phyloP scores from a whole-genome alignment of 305 asterid genomes.

The Plantago lanceolata region DNA sequence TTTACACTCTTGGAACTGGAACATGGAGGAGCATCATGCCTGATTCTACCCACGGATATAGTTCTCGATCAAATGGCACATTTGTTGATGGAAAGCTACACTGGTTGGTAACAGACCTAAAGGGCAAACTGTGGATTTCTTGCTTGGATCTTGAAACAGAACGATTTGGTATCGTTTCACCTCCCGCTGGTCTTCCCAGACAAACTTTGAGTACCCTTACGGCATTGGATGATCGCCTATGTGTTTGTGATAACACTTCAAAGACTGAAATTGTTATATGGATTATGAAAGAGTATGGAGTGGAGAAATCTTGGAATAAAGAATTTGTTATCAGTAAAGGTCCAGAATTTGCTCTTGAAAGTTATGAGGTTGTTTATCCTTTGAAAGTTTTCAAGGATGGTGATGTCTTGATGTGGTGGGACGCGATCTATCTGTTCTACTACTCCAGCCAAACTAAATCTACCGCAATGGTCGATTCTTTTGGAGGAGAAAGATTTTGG shows the following conservation, averaged over 20 bases:
- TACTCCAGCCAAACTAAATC: constrained; percentile 19
- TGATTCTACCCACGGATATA: constrained; percentile 14
- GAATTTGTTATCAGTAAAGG: constrained; percentile 25
- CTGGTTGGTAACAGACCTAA: constrained; percentile 34
- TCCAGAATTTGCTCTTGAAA: constrained; percentile 1
- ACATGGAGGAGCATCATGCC: constrained; percentile 33
- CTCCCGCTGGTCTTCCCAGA: constrained; percentile 22
- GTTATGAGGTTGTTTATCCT: constrained; percentile 23
- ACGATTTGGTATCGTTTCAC: constrained; percentile 23
- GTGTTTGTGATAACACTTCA: constrained; percentile 34
- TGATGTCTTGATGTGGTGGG: constrained; percentile 36
- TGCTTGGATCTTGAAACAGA: constrained; percentile 41
- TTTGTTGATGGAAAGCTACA: constrained; percentile 39
- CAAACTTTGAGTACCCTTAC: constrained; percentile 14
- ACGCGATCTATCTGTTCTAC: constrained; percentile 10
- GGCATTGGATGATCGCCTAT: constrained; percentile 21
- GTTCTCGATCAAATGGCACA: constrained; percentile 17
- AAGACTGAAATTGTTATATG: constrained; percentile 29
- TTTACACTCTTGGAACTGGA: constrained; percentile 46
- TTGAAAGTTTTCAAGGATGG: constrained; percentile 36
- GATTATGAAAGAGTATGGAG: constrained; percentile 45
- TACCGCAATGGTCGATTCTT: not conserved
- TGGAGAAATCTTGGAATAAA: constrained; percentile 32
- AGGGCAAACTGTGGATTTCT: constrained; percentile 3
- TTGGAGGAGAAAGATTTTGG: not conserved